Evolutionary conservation across 768 basidiomycete species (phyloP), one percentile per base, ranked within the genome.

Genomic region (Cubamyces sp.): DNA sequence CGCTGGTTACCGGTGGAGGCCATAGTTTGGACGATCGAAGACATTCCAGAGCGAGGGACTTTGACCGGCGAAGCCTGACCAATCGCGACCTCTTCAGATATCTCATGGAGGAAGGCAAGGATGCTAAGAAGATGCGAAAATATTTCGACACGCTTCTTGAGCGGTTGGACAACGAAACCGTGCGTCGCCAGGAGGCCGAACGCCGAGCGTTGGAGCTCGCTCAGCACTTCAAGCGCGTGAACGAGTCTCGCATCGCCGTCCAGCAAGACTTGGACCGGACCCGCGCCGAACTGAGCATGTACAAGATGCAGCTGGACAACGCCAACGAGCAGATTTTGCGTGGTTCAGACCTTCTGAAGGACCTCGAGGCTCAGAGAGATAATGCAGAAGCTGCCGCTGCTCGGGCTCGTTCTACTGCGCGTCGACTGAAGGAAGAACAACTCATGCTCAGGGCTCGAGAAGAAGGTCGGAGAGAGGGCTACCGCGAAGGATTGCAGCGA

Each of bases 351-450:
- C 73, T 80, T 41, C 74, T 83, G 37, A 75, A 77, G 69, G 75
- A 77, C 51, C 71, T 79, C 28, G 77, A 79, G 48, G 69, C 73
- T 3, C 74, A 79, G 66, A 75, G 80, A 23, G 74, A 78, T 54
- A 77, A 76, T 60, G 81, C 81, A 4, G 82, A 83, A 58, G 76
- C 79, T 0, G 73, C 76, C 8, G 81, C 82, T 1, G 75, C 82
- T 2, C 71, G 72, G 23, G 80, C 80, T 3, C 74, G 81, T 49
- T 74, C 78, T n/a, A 77, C 71, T 42, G 81, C 81, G 5, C 74
- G 82, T 30, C 71, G 74, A 59, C 64, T 81, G 26, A 77, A 76
- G 58, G 78, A 82, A 60, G 76, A 77, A 66, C 77, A 77, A 41
- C 62, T 78, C 14, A 66, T 79, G 39, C 75, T 76, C 60, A 63